Base-by-base conservation (phyloP, 257 asterid genomes). In the Asclepias syriaca region DNA sequence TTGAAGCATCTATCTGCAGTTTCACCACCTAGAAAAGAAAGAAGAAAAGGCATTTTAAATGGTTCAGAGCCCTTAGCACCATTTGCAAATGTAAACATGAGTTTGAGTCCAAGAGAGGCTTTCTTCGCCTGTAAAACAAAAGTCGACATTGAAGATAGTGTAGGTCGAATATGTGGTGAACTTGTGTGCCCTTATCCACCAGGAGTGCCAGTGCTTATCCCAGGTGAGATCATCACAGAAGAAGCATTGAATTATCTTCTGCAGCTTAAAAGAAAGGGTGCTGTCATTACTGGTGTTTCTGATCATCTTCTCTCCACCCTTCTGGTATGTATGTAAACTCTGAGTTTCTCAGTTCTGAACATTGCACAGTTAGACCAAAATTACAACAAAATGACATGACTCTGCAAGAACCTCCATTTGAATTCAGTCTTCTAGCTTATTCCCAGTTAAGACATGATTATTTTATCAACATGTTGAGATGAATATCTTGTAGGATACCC, bases 61-160 rank as follows among this genome's bases (percentile, higher is more conserved):
- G 70, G 66, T 43, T 53, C 22, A 9, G 54, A 51, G 37, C 43
- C 37, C 18, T 40, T 75, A 22, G 82, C 80, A 5, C 77, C 80
- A 29, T 77, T 85, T 27, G 76, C 64, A 51, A 79, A 82, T 55
- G 14, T 72, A 16, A 66, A 63, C 58, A 81, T 86, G 80, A 45
- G 81, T 39, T 81, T 90, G 87, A 87, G 85, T 78, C 96, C 98
- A 4, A 82, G 98, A 72, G 98, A 88, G 16, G 98, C 98, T 1
- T 90, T 92, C 73, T 92, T 90, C 71, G 86, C 95, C 8, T 67
- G 43, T 65, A 92, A 92, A 76, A 80, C 78, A 43, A 88, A 79
- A 80, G 86, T 85, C 64, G 39, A 80, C 63, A 56, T 86, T 19
- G 80, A 72, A 67, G 88, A 90, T 5, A 77, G 88, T 55, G 15